Percentiles rank a stretch among this genome's conserved stretches.
Conservation (phyloP, 805 yeast species). For the Ascoidea asiatica region DNA sequence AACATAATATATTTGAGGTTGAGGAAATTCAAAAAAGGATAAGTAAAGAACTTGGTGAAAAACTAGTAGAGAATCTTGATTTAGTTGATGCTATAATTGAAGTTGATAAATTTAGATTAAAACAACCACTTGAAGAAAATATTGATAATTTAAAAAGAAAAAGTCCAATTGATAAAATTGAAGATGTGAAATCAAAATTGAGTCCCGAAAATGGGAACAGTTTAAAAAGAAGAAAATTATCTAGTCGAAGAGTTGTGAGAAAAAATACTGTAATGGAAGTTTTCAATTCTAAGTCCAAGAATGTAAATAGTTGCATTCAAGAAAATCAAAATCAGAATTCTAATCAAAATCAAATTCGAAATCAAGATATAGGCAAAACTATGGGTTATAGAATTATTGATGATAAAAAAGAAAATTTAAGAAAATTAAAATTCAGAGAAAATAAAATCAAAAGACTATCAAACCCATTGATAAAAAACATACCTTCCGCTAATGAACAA, state of each 20-base stretch:
- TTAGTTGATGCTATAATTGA: neutral
- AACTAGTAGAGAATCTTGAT: neutral
- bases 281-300: neutral
- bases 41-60: neutral
- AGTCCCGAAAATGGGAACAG: neutral
- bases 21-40: neutral
- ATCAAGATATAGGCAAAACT: too few species aligned
- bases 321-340: too few species aligned
- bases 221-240: neutral
- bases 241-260: neutral
- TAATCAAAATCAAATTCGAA: too few species aligned
- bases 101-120: neutral
- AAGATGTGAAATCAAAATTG: too few species aligned
- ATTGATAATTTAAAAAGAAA: neutral
- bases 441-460: neutral
- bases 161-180: neutral
- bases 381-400: too few species aligned
- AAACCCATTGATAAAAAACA: neutral
- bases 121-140: neutral
- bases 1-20: neutral
- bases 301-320: too few species aligned
- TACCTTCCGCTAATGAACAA: neutral
- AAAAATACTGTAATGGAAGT: neutral
- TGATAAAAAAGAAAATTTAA: too few species aligned
- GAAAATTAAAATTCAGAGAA: neutral